phyloP scores from a whole-genome alignment of 2,329 filamentous ascomycete genomes.

The Chrysoporthe cubensis region DNA sequence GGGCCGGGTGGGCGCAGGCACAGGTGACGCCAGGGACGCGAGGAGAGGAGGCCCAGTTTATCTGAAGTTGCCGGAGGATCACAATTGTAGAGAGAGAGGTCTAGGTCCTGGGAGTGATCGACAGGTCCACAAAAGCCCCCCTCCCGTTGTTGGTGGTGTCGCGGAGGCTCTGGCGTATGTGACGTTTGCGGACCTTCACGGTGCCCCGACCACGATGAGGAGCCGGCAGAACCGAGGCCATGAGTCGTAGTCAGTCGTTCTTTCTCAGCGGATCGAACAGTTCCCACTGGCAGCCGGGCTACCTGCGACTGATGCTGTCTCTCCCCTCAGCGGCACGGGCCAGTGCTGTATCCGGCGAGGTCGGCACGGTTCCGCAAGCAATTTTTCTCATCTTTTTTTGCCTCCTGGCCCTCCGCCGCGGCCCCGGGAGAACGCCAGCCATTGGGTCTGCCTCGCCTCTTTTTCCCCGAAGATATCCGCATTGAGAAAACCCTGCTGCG shows the following conservation, averaged over 20 bases:
- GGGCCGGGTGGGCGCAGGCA: background rate
- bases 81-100: conserved; percentile 3
- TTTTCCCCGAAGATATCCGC: conserved; percentile 3
- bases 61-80: conserved; percentile 1
- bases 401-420: background rate
- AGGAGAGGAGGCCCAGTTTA: conserved; percentile 6
- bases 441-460: background rate
- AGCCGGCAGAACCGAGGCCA: background rate
- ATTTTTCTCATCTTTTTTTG: background rate
- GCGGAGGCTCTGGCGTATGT: conserved; percentile 8
- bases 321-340: background rate
- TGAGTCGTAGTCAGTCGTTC: background rate
- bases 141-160: background rate
- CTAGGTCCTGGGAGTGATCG: conserved; percentile 8
- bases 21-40: conserved; percentile 4
- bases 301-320: background rate
- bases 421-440: background rate
- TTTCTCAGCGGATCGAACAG: background rate
- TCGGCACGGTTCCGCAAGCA: background rate
- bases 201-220: background rate
- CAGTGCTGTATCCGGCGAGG: background rate
- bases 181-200: conserved; percentile 1
- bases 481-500: background rate
- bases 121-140: conserved; percentile 13
- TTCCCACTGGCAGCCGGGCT: no score